These are phyloP conservation scores for Hortiboletus campestris DNA, from an alignment of 768 basidiomycete species.

Conservation along the genomic window DNA sequence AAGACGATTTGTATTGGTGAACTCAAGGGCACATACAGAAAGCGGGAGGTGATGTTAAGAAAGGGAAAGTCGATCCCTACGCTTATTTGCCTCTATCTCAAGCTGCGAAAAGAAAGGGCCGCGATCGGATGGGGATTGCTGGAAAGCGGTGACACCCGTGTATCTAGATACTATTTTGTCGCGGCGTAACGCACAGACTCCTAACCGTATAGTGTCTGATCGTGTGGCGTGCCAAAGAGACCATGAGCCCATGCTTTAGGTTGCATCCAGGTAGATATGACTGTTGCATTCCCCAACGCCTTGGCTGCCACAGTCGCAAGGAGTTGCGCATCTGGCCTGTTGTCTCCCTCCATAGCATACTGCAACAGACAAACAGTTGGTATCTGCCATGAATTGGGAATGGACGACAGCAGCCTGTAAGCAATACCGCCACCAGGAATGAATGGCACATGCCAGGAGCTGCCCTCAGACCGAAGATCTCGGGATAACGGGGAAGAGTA, in stretches of 20 bases:
- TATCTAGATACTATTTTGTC: slow-evolving; percentile 1
- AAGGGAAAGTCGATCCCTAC: slow-evolving; percentile 84
- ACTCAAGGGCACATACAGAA: slow-evolving; percentile 50
- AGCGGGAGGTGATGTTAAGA: slow-evolving; percentile 93
- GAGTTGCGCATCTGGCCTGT: slow-evolving; percentile 64
- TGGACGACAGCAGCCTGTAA: slow-evolving; percentile 57
- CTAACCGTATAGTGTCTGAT: slow-evolving; percentile 71
- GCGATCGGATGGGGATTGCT: slow-evolving; percentile 53
- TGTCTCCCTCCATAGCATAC: slow-evolving; percentile 83
- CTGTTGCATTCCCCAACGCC: slow-evolving; percentile 40
- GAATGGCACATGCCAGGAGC: slow-evolving; percentile 52
- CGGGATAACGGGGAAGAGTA: slow-evolving; percentile 52
- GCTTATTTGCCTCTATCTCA: slow-evolving; percentile 86
- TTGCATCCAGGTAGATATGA: slow-evolving; percentile 47
- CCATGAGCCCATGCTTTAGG: slow-evolving; percentile 61
- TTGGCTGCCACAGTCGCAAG: slow-evolving; percentile 55
- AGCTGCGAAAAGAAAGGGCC: slow-evolving; percentile 65
- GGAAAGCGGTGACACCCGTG: slow-evolving; percentile 50
- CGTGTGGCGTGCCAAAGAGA: slow-evolving; percentile 71
- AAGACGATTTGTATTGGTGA: background rate
- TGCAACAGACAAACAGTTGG: slow-evolving; percentile 63
- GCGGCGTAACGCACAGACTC: background rate
- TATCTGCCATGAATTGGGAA: slow-evolving; percentile 49
- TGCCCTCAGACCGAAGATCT: slow-evolving; percentile 25
- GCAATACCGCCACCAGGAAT: slow-evolving; percentile 80